A percentile compares a stretch with the other conserved stretches of the same genome.
Conservation (phyloP, 1,139 yeast species). For the Pneumocystis oryctolagi region DNA sequence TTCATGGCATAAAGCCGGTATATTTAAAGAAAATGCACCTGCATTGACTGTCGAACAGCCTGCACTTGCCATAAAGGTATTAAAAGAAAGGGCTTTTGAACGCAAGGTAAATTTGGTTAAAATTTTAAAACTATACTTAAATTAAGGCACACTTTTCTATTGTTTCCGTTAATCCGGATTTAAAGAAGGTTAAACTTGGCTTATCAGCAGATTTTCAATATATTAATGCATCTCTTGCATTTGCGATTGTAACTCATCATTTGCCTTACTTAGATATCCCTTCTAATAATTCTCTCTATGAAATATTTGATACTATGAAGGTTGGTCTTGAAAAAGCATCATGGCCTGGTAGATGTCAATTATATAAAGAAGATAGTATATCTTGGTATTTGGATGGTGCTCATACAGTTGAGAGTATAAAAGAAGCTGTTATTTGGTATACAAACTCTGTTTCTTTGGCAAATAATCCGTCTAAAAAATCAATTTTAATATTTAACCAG, state of each 20-base stretch:
- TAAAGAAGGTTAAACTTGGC: conserved; percentile 35
- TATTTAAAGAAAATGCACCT: conserved; percentile 52
- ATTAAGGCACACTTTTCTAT: not conserved
- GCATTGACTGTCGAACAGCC: conserved; percentile 53
- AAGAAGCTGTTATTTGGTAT: conserved; percentile 73
- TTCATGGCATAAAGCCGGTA: conserved; percentile 95
- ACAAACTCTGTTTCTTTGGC: conserved; percentile 24
- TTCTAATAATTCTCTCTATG: conserved; percentile 21
- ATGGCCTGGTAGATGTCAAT: conserved; percentile 96
- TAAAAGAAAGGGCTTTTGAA: conserved; percentile 55
- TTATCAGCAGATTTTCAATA: conserved; percentile 76
- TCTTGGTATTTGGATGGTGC: conserved; percentile 95
- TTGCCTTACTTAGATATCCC: conserved; percentile 7
- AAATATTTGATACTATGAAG: conserved; percentile 41
- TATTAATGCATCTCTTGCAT: conserved; percentile 77
- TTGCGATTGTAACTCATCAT: conserved; percentile 44
- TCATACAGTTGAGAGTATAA: conserved; percentile 77
- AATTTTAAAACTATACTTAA: not conserved
- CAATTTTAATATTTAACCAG: conserved; percentile 69
- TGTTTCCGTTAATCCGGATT: not conserved
- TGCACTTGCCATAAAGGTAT: conserved; percentile 31
- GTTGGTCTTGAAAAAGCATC: conserved; percentile 52
- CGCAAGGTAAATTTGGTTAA: conserved; percentile 11
- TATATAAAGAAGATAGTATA: conserved; percentile 36
- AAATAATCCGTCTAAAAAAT: conserved; percentile 19